Conservation (phyloP, 2,329 filamentous ascomycete genomes). For the Venturiaceae sp. region DNA sequence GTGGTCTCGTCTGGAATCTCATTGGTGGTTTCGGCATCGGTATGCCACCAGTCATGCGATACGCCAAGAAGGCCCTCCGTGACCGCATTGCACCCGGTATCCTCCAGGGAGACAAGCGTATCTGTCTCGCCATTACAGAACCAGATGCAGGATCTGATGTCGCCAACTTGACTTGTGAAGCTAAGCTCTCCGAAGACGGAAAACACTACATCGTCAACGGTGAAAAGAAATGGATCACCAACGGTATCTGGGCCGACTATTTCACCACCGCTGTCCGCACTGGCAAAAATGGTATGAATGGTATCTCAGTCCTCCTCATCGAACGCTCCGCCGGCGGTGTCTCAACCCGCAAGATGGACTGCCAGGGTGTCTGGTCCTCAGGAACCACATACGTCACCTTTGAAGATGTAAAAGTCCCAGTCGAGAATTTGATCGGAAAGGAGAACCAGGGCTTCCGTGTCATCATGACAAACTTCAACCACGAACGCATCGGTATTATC, state of each 20-base stretch:
- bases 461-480: constrained; percentile 99
- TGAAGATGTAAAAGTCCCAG: constrained; percentile 97
- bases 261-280: constrained; percentile 96
- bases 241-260: constrained; percentile 94
- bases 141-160: constrained; percentile 93
- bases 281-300: constrained; percentile 82
- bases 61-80: constrained; percentile 74
- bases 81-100: constrained; percentile 85
- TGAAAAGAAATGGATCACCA: constrained; percentile 99
- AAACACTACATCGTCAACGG: constrained; percentile 99
- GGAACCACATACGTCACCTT: constrained; percentile 98
- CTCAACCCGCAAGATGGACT: constrained; percentile 91
- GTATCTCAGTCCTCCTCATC: constrained; percentile 82
- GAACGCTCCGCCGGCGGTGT: constrained; percentile 79
- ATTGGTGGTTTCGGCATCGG: constrained; percentile 96
- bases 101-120: constrained; percentile 85
- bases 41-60: constrained; percentile 83
- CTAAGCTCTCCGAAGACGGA: constrained; percentile 86
- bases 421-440: constrained; percentile 98
- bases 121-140: constrained; percentile 95
- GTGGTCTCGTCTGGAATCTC: constrained; percentile 94
- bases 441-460: constrained; percentile 94
- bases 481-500: constrained; percentile 97
- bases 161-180: constrained; percentile 90
- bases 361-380: constrained; percentile 91